Conservation (phyloP, 306 rosid species). For the Fagus sylvatica region DNA sequence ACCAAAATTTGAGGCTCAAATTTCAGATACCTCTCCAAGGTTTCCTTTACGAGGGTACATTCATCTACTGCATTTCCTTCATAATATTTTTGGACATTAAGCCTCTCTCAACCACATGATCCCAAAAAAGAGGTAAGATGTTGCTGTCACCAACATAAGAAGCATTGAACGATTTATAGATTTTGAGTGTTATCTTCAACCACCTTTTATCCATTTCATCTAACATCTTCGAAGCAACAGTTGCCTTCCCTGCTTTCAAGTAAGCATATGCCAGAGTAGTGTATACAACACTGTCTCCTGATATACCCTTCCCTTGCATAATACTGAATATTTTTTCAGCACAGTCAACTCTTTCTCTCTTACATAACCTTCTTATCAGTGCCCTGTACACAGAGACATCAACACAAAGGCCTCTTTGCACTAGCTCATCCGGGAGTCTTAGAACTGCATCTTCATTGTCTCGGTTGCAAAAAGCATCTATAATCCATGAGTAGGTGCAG, state of each 20-base stretch:
- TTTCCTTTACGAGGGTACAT: background rate
- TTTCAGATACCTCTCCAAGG: background rate
- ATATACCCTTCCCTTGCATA: conserved; percentile 59
- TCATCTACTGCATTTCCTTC: conserved; percentile 50
- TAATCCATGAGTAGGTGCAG: conserved; percentile 72
- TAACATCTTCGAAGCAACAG: conserved; percentile 45
- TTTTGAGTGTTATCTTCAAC: conserved; percentile 64
- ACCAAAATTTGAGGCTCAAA: background rate
- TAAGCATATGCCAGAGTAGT: conserved; percentile 72
- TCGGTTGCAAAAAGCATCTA: conserved; percentile 63
- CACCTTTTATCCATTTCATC: conserved; percentile 67
- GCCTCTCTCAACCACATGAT: conserved; percentile 61
- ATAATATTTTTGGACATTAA: conserved; percentile 61
- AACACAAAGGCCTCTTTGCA: conserved; percentile 52
- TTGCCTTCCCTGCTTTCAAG: conserved; percentile 63
- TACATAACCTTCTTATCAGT: conserved; percentile 75
- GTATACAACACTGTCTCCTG: conserved; percentile 65
- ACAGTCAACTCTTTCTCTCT: conserved; percentile 50
- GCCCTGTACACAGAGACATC: conserved; percentile 75
- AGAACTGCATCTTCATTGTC: conserved; percentile 56
- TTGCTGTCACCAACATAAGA: conserved; percentile 42
- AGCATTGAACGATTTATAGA: conserved; percentile 57
- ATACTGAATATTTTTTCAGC: conserved; percentile 56
- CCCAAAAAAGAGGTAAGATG: conserved; percentile 64
- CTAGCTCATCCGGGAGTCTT: conserved; percentile 62